Conservation (phyloP, 2,329 filamentous ascomycete species). For the Torrubiellomyces zombiae region DNA sequence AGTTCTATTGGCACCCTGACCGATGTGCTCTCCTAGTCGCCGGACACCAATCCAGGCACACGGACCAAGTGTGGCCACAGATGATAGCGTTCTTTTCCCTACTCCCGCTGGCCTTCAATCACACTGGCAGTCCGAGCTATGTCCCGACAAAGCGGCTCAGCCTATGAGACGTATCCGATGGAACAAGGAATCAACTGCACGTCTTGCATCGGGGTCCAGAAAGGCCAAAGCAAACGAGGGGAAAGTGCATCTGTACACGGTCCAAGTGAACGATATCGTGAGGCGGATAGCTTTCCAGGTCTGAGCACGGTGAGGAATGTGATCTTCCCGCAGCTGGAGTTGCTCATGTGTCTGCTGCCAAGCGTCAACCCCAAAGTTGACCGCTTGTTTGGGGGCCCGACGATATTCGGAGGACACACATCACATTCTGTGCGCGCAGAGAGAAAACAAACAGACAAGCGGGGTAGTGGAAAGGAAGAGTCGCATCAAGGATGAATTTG, state of each 20-base stretch:
- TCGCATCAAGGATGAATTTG: no score
- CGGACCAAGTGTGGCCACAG: no score
- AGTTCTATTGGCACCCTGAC: no score
- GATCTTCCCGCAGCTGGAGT: background rate
- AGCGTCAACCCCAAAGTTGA: background rate
- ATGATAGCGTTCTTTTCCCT: no score
- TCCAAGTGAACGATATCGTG: no score
- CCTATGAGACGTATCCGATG: conserved; percentile 13
- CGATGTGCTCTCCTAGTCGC: no score
- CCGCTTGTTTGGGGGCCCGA: background rate
- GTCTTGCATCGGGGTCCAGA: background rate
- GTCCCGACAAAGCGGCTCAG: conserved; percentile 25
- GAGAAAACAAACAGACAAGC: background rate
- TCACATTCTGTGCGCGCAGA: background rate
- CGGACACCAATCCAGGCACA: no score
- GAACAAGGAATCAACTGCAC: background rate
- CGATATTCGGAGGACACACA: background rate
- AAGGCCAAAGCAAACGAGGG: background rate
- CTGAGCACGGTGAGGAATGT: background rate
- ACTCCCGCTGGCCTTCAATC: no score
- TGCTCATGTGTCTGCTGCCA: no score
- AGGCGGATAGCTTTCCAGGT: no score
- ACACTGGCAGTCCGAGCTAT: conserved; percentile 23
- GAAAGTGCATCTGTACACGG: no score
- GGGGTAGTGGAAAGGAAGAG: background rate